Evolutionary conservation across 148 eudicot species (phyloP), one percentile per base, ranked within the genome.

Genomic region (Pouteria glomerata): DNA sequence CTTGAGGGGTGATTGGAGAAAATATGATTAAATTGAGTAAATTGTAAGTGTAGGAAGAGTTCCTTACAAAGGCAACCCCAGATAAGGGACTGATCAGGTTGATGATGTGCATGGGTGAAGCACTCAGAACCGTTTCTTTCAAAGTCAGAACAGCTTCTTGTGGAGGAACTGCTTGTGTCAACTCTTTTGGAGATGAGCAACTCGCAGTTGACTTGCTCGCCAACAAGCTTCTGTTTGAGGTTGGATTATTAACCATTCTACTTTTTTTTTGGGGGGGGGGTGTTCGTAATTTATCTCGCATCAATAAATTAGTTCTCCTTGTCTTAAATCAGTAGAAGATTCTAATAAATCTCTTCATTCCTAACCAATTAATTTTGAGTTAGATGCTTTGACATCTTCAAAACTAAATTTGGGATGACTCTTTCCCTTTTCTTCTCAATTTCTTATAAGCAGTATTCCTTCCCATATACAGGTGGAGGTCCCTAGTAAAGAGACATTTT

Each of bases 61-160:
- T 96, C 75, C 81, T 96, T 48, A 23, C 85, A 66, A 96, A 92
- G 84, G 78, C 97, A 66, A 92, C 99, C 19, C 21, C 82, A 39
- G 99, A 92, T 73, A 96, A 92, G 85, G 96, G 88, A 41, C 76
- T 96, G 69, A 88, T 90, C 30, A 87, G 96, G 76, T 59, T 96
- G 77, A 73, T 96, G 91, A 80, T 78, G 76, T 88, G 97, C 81
- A 90, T 96, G 97, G 96, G 99, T 50, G 99, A 96, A 83, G 99
- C 99, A 30, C 44, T 96, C n/a, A 83, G 99, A 68, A 96, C 97
- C 55, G 90, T 96, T 78, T 85, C 86, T 58, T 96, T 82, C 83
- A 96, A 96, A 88, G 99, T 96, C 13, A 88, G 96, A 76, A 96
- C 99, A 59, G 97, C 99, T 79, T 88, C 99, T 50, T 96, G 99